Base-by-base conservation (phyloP, 176 grass and related monocot species). In the Aegilops speltoides region DNA sequence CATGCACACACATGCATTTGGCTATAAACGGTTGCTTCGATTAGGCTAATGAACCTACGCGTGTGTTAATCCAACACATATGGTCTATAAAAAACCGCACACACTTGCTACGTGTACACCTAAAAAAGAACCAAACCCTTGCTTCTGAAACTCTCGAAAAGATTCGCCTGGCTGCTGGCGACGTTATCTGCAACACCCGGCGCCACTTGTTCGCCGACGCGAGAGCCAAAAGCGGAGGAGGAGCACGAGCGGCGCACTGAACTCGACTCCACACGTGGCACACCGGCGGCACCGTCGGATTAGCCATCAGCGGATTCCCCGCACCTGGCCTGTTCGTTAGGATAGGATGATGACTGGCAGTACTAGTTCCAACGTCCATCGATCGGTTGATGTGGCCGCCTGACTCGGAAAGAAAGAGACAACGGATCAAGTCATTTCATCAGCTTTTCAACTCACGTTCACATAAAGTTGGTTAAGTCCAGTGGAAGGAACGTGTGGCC, bases 141-240 rank as follows among this genome's bases (percentile, higher is more conserved):
- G 73, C 89, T 86, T 90, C 64, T 83, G 33, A 90, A 57, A 87
- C 80, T 90, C 79, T 90, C 32, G 7, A 86, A 86, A 71, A 8
- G n/a, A 24, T 75, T 73, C 13, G 20, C 2, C 13, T 33, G 22
- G 5, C 28, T 12, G 26, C 28, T 33, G 64, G 1, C 33, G 68
- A 43, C 33, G 65, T 3, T 17, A 29, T 48, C 6, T n/a, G 1
- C 43, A 2, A 13, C 38, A 38, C 28, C 20, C 2, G 31, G 31
- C 31, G 70, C 79, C 88, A 86, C 88, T 0, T 86, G 88, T 86
- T 82, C 22, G 57, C 29, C 83, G 79, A n/a, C 68, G 4, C 34
- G 20, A 40, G 8, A 2, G 62, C 32, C 7, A 82, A n/a, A n/a
- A 40, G 79, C 16, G 82, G 38, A 0, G 56, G 22, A 24, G 69